Conservation (phyloP, 306 rosid genomes). For the Prunus padus region DNA sequence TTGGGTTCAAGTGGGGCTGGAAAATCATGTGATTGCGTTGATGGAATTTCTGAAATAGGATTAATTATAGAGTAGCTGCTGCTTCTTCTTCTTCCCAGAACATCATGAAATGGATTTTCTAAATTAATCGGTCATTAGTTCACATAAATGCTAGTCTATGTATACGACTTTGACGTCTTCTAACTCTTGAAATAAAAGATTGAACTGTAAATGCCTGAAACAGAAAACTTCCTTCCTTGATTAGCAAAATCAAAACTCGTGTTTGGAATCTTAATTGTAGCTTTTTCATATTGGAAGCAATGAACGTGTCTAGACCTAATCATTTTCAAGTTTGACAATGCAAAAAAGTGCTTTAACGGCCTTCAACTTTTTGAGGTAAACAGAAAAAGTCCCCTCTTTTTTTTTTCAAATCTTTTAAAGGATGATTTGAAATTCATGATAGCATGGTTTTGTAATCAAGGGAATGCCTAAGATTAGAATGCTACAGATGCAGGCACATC, state of each 20-base stretch:
- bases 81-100: not conserved
- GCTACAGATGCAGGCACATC: not conserved
- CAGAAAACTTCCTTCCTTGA: not conserved
- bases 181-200: not conserved
- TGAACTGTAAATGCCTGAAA: not conserved
- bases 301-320: not conserved
- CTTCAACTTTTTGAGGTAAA: not conserved
- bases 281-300: constrained; percentile 1
- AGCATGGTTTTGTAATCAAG: not conserved
- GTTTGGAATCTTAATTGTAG: not conserved
- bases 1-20: not conserved
- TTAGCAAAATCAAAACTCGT: not conserved
- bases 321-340: constrained; percentile 1
- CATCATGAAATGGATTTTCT: not conserved
- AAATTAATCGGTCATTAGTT: too few species aligned
- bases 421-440: not conserved
- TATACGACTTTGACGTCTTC: not conserved
- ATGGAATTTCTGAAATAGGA: not conserved
- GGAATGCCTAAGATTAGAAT: too few species aligned
- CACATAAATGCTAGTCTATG: too few species aligned
- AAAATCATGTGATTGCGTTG: not conserved
- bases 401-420: not conserved
- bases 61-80: not conserved
- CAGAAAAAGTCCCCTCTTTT: not conserved
- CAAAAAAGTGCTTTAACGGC: not conserved